Base-by-base conservation (phyloP, 352 stramenopile species). In the Pythium oligandrum region DNA sequence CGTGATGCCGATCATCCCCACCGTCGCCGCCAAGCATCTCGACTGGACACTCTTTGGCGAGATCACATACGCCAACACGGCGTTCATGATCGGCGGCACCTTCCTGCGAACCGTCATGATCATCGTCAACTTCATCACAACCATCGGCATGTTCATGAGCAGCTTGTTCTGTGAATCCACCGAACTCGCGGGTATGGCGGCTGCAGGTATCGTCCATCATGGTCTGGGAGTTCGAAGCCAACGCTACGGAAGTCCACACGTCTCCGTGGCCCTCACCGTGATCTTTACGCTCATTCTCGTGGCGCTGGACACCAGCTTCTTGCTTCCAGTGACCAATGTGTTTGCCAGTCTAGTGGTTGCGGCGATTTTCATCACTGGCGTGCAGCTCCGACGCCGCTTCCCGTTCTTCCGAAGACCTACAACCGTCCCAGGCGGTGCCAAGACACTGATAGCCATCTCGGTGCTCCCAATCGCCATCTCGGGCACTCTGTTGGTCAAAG, bases 81-180 rank as follows among this genome's bases (percentile, higher is more conserved):
- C 56, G 7, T 11, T 12, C 17, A 11, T n/a, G 4, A 80, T 81
- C 36, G 93, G 75, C 3, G 78, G 91, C 33, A 55, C 63, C 30
- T 93, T 73, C 63, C 73, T 98, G 4, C 76, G 75, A 44, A 60
- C 60, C 2, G 82, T 90, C 73, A 86, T 93, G 39, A 72, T 97
- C 6, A 64, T 94, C 48, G 73, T 83, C 2, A 79, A 83, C 11
- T 69, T 87, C 44, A 75, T 86, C 43, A 85, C 69, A n/a, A 95
- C 88, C 55, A 73, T 96, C 51, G 92, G 84, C 8, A 65, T 96
- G 43, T 97, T 96, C 64, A 68, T 93, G 62, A 81, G 78, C 11
- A 89, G 95, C 58, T 85, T 97, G 70, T 93, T 78, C n/a, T 78
- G 73, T 11, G 83, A 97, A 66, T 73, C 90, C 33, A 92, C 83